Evolutionary conservation across 371 early-diverging fungal species (phyloP).

Genomic region (Mucor plumbeus): DNA sequence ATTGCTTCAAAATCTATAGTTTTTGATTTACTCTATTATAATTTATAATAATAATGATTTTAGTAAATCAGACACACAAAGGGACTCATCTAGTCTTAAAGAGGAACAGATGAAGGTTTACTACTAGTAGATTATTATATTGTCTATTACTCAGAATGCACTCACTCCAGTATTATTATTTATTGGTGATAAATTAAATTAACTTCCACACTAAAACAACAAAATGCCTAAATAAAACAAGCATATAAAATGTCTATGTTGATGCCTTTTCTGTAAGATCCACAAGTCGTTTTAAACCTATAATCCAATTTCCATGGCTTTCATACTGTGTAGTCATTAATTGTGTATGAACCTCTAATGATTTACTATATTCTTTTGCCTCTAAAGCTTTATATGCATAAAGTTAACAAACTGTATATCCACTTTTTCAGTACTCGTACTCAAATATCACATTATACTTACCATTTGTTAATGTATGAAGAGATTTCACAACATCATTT

Average conservation of each 20-base stretch:
- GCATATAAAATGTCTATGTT: neutral
- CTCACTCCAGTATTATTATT: too few species aligned
- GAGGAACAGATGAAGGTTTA: too few species aligned
- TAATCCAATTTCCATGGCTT: slow-evolving; percentile 67
- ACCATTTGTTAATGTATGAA: slow-evolving; percentile 54
- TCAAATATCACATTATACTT: neutral
- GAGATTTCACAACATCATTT: slow-evolving; percentile 44
- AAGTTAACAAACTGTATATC: neutral
- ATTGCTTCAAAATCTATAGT: too few species aligned
- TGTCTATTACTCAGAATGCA: too few species aligned
- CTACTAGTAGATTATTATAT: too few species aligned
- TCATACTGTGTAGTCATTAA: slow-evolving; percentile 69
- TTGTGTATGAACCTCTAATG: slow-evolving; percentile 61
- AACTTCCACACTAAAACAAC: too few species aligned
- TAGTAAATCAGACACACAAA: too few species aligned
- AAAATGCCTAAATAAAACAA: neutral
- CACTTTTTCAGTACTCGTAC: neutral
- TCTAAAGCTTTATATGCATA: slow-evolving; percentile 20
- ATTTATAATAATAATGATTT: too few species aligned
- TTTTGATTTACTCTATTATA: too few species aligned
- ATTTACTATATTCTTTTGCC: slow-evolving; percentile 40
- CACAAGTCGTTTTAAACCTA: slow-evolving; percentile 69
- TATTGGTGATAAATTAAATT: too few species aligned
- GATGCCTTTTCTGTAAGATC: slow-evolving; percentile 47
- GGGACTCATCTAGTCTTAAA: too few species aligned